Conservation (phyloP, 2,329 filamentous ascomycete species). For the Beauveria scarabaeidicola region DNA sequence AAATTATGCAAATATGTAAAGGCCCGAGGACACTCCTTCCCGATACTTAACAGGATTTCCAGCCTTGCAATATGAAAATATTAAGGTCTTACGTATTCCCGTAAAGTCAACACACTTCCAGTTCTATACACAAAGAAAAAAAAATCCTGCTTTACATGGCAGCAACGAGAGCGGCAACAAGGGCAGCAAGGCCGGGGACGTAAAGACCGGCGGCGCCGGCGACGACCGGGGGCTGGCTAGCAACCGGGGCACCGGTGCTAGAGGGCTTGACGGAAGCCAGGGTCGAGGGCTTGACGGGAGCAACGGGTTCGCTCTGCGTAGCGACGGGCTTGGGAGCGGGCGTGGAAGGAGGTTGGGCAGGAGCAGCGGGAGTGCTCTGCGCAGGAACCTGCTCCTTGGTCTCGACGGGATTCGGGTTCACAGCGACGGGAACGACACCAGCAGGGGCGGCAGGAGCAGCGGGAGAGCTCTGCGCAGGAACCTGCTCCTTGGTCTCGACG, state of each 20-base stretch:
- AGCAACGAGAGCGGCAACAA: slow-evolving; percentile 15
- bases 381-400: background rate
- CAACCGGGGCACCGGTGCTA: slow-evolving; percentile 9
- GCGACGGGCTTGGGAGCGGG: slow-evolving; percentile 7
- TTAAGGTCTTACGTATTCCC: background rate
- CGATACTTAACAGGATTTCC: background rate
- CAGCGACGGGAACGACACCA: slow-evolving; percentile 1
- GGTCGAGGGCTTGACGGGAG: slow-evolving; percentile 12
- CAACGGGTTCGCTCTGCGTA: background rate
- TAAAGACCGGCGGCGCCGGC: slow-evolving; percentile 15
- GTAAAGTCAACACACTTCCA: background rate
- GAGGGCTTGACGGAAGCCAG: slow-evolving; percentile 11
- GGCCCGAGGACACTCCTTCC: background rate
- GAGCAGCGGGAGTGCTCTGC: slow-evolving; percentile 3
- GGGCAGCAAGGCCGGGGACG: slow-evolving; percentile 13
- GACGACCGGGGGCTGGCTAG: slow-evolving; percentile 13
- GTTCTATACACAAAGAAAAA: background rate
- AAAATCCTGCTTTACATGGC: slow-evolving; percentile 14
- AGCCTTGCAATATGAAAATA: background rate
- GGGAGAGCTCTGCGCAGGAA: background rate
- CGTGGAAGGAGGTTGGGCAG: slow-evolving; percentile 4
- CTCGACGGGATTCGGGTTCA: slow-evolving; percentile 1
- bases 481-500: background rate
- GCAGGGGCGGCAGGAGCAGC: background rate
- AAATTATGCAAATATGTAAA: background rate